Conservation (phyloP, 257 asterid species). For the Nyctanthes arbortristis region DNA sequence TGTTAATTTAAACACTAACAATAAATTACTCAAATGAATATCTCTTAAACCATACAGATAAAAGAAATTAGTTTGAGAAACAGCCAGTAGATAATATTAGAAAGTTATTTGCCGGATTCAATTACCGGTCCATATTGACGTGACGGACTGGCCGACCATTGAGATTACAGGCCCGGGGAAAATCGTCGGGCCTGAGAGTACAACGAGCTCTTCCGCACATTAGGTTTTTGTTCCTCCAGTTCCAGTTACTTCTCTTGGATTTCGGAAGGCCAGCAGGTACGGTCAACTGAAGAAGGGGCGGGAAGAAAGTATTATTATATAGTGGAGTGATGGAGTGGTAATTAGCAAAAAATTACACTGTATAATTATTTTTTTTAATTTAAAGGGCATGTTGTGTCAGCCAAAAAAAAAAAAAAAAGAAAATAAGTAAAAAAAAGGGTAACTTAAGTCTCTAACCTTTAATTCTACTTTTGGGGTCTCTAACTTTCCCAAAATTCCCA, state of each 20-base stretch:
- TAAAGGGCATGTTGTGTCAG: no score
- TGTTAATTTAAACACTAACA: slow-evolving; percentile 21
- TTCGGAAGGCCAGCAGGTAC: slow-evolving; percentile 17
- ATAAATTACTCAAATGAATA: neutral
- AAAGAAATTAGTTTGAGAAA: neutral
- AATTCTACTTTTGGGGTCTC: no score
- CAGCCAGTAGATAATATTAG: neutral
- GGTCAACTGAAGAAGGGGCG: slow-evolving; percentile 19
- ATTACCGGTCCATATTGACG: slow-evolving; percentile 68
- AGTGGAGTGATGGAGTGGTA: no score
- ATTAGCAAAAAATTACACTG: no score
- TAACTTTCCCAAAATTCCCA: no score
- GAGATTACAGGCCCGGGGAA: slow-evolving; percentile 66
- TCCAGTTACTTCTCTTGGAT: slow-evolving; percentile 1
- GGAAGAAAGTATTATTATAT: slow-evolving; percentile 28
- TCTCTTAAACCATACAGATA: neutral
- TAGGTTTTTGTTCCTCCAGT: slow-evolving; percentile 4
- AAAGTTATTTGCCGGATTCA: neutral
- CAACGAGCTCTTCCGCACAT: slow-evolving; percentile 96
- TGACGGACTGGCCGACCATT: slow-evolving; percentile 65
- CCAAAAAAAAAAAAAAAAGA: no score
- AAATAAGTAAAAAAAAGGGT: no score
- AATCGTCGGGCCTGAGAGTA: slow-evolving; percentile 67
- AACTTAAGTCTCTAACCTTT: no score
- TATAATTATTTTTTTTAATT: no score